Conservation (phyloP, 208 protist species). For the Leishmania martiniquensis region DNA sequence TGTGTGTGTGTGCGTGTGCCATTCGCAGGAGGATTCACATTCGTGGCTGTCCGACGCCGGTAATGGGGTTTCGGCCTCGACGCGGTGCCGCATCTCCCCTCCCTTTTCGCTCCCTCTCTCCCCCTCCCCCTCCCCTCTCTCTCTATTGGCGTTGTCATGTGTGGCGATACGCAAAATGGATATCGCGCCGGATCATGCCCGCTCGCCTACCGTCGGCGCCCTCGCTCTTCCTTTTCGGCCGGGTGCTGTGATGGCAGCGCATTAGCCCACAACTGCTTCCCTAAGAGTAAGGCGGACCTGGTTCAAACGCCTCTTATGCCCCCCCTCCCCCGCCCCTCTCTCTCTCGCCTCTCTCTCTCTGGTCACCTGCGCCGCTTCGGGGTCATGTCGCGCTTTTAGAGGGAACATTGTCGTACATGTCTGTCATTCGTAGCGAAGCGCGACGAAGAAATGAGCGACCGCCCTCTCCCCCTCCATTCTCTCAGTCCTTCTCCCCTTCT, state of each 20-base stretch:
- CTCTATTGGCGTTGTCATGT: not conserved
- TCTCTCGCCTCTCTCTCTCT: not conserved
- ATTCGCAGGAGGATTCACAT: not conserved
- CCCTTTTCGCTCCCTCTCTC: not conserved
- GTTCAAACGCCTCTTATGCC: too few relatives aligned
- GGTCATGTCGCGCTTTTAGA: not conserved
- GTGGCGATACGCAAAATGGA: not conserved
- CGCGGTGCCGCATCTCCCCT: not conserved
- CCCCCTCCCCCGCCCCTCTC: not conserved
- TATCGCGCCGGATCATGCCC: not conserved
- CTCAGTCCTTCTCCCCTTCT: not conserved
- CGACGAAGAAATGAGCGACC: not conserved
- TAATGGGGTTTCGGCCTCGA: not conserved
- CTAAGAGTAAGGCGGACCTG: not conserved
- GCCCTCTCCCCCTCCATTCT: not conserved
- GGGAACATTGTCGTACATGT: not conserved
- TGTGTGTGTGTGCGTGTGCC: not conserved
- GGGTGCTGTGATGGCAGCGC: too few relatives aligned
- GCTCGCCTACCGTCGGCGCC: not conserved
- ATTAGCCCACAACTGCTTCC: not conserved
- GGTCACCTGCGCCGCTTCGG: not conserved
- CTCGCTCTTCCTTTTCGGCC: too few relatives aligned
- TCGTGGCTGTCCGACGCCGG: not conserved
- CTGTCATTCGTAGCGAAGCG: not conserved
- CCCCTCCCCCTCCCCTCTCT: not conserved